Base-by-base conservation (phyloP, 169 alveolate species). In the Toxoplasma gondii region DNA sequence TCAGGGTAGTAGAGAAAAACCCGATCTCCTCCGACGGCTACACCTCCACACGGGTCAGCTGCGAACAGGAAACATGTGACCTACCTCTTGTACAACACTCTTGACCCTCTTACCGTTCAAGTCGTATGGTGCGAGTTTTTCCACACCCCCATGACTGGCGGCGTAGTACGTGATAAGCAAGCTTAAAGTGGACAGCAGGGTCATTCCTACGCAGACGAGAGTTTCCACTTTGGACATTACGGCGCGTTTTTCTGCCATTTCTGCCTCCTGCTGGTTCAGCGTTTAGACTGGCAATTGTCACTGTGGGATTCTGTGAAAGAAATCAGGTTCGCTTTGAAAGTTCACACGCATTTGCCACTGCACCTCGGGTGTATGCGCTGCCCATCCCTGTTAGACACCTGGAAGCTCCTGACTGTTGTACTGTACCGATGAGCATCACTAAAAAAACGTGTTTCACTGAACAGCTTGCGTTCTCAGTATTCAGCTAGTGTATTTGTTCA, bases 1-100 rank as follows among this genome's bases (percentile, higher is more conserved):
- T 91, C 91, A 4, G 94, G 94, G 38, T 80, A 91, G 84, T 91
- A 91, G 12, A 91, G 45, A 45, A 78, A 91, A 36, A 53, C 82
- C 22, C 94, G 81, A 16, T 91, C 86, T 43, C 54, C 94, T 17
- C 94, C 94, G 9, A 82, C 94, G 31, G 36, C 39, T 38, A 43
- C 41, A n/a, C 91, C 53, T 38, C 94, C 94, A n/a, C 94, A 91
- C 64, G 58, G 84, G 41, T 91, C 94, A 22, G 84, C 91, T 91
- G 94, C 44, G 39, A 22, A 53, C 38, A 24, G 44, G 5, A 41
- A 34, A 5, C 17, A 44, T 39, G 39, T 0, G 38, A 38, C 0
- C 44, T 38, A 2, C 17, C 53, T 38, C 91, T 29, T 27, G 19
- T 24, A 24, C 17, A 49, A 34, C 43, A 78, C 34, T 24, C 78